Conservation (phyloP, 306 rosid species). For the Carpinus viminea region DNA sequence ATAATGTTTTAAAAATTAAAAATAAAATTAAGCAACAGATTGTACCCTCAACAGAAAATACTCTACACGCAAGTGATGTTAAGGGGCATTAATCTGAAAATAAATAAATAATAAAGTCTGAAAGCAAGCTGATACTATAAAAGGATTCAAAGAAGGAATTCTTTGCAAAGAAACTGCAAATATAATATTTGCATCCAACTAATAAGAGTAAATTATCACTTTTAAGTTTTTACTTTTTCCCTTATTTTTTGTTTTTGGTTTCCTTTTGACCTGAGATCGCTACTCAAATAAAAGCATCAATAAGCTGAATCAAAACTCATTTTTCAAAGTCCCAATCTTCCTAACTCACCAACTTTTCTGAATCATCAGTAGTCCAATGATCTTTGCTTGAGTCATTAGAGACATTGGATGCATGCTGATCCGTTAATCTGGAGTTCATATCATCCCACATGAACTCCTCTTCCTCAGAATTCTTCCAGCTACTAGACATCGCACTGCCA, state of each 20-base stretch:
- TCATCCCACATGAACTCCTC: constrained; percentile 91
- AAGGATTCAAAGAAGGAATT: neutral
- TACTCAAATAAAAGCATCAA: constrained; percentile 14
- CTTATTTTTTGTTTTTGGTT: neutral
- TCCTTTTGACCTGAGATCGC: neutral
- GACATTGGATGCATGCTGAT: constrained; percentile 41
- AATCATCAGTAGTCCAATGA: constrained; percentile 58
- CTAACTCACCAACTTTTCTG: constrained; percentile 68
- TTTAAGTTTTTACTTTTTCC: neutral
- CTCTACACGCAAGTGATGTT: neutral
- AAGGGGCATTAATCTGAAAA: neutral
- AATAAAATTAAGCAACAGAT: neutral
- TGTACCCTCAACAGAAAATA: neutral
- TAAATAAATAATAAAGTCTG: neutral
- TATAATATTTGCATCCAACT: neutral
- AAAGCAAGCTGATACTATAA: neutral
- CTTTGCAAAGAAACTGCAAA: neutral
- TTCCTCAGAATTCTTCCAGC: constrained; percentile 92
- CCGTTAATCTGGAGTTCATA: constrained; percentile 55
- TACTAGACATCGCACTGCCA: constrained; percentile 50
- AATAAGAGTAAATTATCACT: neutral
- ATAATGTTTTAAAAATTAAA: too few relatives aligned
- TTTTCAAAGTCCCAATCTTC: constrained; percentile 9
- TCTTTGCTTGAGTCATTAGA: constrained; percentile 50
- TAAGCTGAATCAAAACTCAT: neutral